These are phyloP conservation scores for Fraxinus ornus DNA, from an alignment of 305 asterid genomes.

Conservation along the genomic window DNA sequence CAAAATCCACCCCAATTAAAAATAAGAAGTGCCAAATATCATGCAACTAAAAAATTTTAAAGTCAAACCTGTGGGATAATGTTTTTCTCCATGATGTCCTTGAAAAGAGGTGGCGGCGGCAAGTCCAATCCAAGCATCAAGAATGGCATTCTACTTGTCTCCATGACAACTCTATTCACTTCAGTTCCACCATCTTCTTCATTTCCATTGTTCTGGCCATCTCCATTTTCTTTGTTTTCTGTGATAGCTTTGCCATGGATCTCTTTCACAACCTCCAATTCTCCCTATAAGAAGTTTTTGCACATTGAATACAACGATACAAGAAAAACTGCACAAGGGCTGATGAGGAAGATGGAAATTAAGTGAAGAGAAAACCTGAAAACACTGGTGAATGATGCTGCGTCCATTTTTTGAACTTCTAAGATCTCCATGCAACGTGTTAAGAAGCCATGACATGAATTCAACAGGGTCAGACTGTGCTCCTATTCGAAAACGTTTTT, in stretches of 20 bases:
- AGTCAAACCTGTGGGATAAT: slow-evolving; percentile 83
- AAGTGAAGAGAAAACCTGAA: slow-evolving; percentile 55
- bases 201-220: slow-evolving; percentile 28
- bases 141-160: slow-evolving; percentile 81
- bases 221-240: slow-evolving; percentile 44
- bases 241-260: slow-evolving; percentile 43
- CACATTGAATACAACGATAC: slow-evolving; percentile 1
- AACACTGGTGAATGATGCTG: slow-evolving; percentile 86
- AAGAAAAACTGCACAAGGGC: neutral
- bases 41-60: neutral
- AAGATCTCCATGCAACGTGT: slow-evolving; percentile 75
- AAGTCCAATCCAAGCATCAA: slow-evolving; percentile 94
- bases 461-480: slow-evolving; percentile 95
- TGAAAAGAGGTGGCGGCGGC: slow-evolving; percentile 96
- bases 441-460: slow-evolving; percentile 95
- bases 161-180: slow-evolving; percentile 34
- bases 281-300: slow-evolving; percentile 53
- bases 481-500: slow-evolving; percentile 79
- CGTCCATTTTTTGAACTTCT: slow-evolving; percentile 59
- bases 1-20: slow-evolving; percentile 1
- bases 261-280: slow-evolving; percentile 87
- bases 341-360: neutral
- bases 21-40: neutral
- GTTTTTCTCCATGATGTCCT: slow-evolving; percentile 93
- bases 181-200: slow-evolving; percentile 45